These are phyloP conservation scores for Parastagonospora nodorum DNA, from an alignment of 2,329 filamentous ascomycete genomes.

Conservation along the genomic window DNA sequence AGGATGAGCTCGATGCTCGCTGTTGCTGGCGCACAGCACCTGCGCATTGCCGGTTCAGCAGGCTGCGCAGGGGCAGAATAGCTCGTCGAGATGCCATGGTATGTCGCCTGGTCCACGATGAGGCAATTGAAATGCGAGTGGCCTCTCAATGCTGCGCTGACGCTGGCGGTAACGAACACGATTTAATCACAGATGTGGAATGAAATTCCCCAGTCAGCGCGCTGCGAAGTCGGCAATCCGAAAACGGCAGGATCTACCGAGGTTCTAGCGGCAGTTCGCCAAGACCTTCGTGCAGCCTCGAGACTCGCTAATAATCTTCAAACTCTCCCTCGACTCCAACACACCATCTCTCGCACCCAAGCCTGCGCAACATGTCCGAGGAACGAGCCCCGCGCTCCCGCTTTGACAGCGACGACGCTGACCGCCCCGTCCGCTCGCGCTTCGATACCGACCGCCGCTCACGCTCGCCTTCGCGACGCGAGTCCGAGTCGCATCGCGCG, in stretches of 20 bases:
- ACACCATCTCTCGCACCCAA: neutral
- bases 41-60: constrained; percentile 35
- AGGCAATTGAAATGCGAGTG: constrained; percentile 24
- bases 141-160: constrained; percentile 4
- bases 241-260: constrained; percentile 3
- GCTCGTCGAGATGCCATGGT: constrained; percentile 52
- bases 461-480: constrained; percentile 72
- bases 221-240: constrained; percentile 5
- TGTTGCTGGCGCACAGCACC: constrained; percentile 34
- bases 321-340: constrained; percentile 1
- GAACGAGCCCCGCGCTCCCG: constrained; percentile 86
- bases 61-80: constrained; percentile 45
- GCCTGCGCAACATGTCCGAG: constrained; percentile 67
- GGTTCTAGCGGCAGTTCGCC: constrained; percentile 4
- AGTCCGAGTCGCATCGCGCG: constrained; percentile 72
- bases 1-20: constrained; percentile 60
- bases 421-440: constrained; percentile 65
- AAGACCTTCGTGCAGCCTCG: neutral
- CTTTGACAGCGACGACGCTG: constrained; percentile 88
- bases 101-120: constrained; percentile 13
- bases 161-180: constrained; percentile 3
- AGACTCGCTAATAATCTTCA: constrained; percentile 8
- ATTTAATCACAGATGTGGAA: neutral
- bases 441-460: constrained; percentile 70
- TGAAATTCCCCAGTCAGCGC: constrained; percentile 9